phyloP scores from a whole-genome alignment of 306 rosid genomes.

The Benincasa hispida region DNA sequence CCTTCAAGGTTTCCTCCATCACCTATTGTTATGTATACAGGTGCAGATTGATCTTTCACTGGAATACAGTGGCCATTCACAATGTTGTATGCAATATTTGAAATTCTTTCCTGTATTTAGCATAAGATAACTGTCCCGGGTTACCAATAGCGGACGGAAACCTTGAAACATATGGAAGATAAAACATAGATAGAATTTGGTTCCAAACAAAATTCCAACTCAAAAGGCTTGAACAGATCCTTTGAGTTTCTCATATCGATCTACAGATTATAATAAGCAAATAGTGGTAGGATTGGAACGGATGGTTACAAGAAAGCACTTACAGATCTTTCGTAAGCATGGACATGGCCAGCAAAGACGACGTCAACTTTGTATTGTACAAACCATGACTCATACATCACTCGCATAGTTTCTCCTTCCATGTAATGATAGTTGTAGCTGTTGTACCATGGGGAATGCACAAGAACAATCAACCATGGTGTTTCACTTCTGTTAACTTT shows the following conservation, averaged over 20 bases:
- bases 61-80: conserved; percentile 62
- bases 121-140: not conserved
- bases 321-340: conserved; percentile 86
- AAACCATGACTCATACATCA: conserved; percentile 59
- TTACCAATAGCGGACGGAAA: not conserved
- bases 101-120: conserved; percentile 57
- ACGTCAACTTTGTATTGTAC: conserved; percentile 67
- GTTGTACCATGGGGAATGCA: conserved; percentile 48
- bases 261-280: not conserved
- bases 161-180: not conserved
- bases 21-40: conserved; percentile 79
- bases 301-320: conserved; percentile 9
- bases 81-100: conserved; percentile 55
- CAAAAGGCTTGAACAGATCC: not conserved
- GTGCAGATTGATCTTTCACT: conserved; percentile 61
- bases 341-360: conserved; percentile 84
- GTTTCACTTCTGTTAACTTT: conserved; percentile 44
- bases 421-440: conserved; percentile 48
- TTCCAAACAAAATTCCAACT: not conserved
- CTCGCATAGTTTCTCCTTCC: conserved; percentile 93
- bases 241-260: not conserved
- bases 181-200: not conserved
- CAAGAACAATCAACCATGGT: conserved; percentile 43
- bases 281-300: not conserved
- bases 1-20: conserved; percentile 94